Conservation (phyloP, 177 flowering plant species). For the Tripterygium wilfordii region DNA sequence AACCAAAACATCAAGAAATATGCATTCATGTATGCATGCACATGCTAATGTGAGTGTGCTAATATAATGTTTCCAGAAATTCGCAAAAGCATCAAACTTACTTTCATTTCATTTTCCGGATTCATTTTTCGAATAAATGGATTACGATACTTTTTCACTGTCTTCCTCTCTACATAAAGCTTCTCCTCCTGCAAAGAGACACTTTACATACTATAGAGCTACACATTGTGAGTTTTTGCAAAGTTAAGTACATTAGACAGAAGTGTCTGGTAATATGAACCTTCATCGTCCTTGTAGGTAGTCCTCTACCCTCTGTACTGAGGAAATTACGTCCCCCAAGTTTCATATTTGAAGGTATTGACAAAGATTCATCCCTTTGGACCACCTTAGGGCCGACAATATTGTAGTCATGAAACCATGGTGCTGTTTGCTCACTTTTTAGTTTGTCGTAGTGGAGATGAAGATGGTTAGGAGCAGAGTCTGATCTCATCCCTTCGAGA, state of each 20-base stretch:
- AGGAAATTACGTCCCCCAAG: constrained; percentile 13
- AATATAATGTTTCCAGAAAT: neutral
- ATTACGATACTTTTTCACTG: constrained; percentile 14
- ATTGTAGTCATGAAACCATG: constrained; percentile 23
- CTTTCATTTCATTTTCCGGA: constrained; percentile 27
- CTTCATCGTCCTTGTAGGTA: constrained; percentile 29
- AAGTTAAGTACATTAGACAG: neutral
- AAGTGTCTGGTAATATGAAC: constrained; percentile 12
- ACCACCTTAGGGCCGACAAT: constrained; percentile 15
- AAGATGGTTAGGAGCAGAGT: constrained; percentile 20
- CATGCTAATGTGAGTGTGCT: neutral
- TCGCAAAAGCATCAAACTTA: constrained; percentile 20
- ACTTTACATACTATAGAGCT: constrained; percentile 2
- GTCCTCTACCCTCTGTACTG: constrained; percentile 28
- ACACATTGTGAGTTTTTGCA: neutral
- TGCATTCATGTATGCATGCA: neutral
- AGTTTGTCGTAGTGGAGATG: constrained; percentile 23
- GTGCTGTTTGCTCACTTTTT: constrained; percentile 17
- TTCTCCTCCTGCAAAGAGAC: constrained; percentile 30
- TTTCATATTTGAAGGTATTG: constrained; percentile 24
- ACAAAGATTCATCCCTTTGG: constrained; percentile 20
- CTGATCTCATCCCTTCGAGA: constrained; percentile 22
- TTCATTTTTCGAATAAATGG: constrained; percentile 20
- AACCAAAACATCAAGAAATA: constrained; percentile 7
- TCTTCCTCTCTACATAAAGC: constrained; percentile 23